phyloP scores from a whole-genome alignment of 2,329 filamentous ascomycete species.

The Botryosphaeria dothidea region DNA sequence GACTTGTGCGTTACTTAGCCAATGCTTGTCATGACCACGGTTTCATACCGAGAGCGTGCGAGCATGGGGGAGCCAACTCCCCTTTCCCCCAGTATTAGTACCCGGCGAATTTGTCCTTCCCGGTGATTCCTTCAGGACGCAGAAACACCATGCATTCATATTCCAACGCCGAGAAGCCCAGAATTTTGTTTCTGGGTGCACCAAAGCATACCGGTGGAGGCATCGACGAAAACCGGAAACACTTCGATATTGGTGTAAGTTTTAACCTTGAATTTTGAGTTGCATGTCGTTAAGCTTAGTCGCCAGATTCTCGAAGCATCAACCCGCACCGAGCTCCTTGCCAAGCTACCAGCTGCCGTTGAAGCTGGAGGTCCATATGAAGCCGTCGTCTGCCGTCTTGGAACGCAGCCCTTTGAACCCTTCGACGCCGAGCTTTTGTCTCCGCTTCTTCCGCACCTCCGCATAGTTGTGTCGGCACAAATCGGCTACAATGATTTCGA shows the following conservation, averaged over 20 bases:
- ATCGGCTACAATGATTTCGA: slow-evolving; percentile 53
- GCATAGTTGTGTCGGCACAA: slow-evolving; percentile 50
- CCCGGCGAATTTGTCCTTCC: neutral
- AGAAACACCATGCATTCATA: neutral
- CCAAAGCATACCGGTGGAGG: neutral
- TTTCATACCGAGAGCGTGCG: neutral
- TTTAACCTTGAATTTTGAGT: neutral
- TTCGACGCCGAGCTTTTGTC: slow-evolving; percentile 50
- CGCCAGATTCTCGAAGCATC: slow-evolving; percentile 8
- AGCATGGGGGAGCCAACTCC: too few relatives aligned
- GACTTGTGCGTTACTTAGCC: neutral
- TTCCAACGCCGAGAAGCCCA: neutral
- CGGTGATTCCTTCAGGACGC: neutral
- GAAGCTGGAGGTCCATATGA: slow-evolving; percentile 4
- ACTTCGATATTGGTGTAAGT: slow-evolving; percentile 9
- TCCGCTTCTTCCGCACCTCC: slow-evolving; percentile 43
- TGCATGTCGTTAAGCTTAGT: neutral
- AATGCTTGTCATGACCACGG: neutral
- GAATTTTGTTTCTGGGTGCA: slow-evolving; percentile 4
- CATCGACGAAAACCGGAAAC: neutral
- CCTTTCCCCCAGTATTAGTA: slow-evolving; percentile 1
- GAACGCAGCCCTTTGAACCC: slow-evolving; percentile 50
- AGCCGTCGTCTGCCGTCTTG: slow-evolving; percentile 40
- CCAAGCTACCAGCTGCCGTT: neutral
- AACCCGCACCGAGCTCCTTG: neutral